Percentiles rank a stretch among this genome's conserved stretches.
These are phyloP conservation scores for Cyberlindnera mrakii DNA, from an alignment of 805 yeast genomes.

Conservation along the genomic window DNA sequence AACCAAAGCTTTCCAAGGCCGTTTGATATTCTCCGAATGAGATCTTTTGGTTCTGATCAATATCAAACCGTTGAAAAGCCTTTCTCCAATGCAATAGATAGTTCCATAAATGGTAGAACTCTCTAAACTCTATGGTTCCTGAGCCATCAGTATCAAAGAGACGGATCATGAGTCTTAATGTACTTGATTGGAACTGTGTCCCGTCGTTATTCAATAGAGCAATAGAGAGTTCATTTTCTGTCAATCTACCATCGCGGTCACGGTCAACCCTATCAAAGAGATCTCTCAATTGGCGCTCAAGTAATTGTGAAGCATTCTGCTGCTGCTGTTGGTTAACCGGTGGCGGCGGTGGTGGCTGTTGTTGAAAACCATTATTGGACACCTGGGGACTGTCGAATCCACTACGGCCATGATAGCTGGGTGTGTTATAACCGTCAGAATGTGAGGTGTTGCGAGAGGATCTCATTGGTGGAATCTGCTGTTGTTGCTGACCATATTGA, in stretches of 20 bases:
- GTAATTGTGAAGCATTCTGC: constrained; percentile 13
- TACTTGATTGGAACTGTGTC: constrained; percentile 52
- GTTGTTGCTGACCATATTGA: constrained; percentile 2
- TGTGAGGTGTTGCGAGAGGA: background rate
- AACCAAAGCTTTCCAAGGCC: constrained; percentile 61
- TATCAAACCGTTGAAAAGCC: constrained; percentile 55
- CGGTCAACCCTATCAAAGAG: constrained; percentile 52
- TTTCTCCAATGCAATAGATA: constrained; percentile 62
- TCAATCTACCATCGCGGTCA: constrained; percentile 46
- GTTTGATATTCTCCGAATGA: constrained; percentile 60
- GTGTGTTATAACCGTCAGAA: background rate
- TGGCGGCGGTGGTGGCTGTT: constrained; percentile 3
- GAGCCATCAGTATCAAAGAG: constrained; percentile 49
- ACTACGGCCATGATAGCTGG: background rate
- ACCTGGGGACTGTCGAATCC: background rate
- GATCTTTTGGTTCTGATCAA: constrained; percentile 51
- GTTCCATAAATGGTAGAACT: constrained; percentile 64
- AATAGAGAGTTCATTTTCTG: constrained; percentile 49
- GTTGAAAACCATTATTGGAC: background rate
- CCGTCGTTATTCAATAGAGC: constrained; percentile 62
- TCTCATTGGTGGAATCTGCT: background rate
- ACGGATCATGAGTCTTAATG: constrained; percentile 56
- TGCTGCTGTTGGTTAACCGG: constrained; percentile 6
- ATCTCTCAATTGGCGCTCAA: constrained; percentile 42
- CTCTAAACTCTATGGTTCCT: constrained; percentile 45